Evolutionary conservation across 2,329 filamentous ascomycete species (phyloP).

Genomic region (Ampelomyces quisqualis): DNA sequence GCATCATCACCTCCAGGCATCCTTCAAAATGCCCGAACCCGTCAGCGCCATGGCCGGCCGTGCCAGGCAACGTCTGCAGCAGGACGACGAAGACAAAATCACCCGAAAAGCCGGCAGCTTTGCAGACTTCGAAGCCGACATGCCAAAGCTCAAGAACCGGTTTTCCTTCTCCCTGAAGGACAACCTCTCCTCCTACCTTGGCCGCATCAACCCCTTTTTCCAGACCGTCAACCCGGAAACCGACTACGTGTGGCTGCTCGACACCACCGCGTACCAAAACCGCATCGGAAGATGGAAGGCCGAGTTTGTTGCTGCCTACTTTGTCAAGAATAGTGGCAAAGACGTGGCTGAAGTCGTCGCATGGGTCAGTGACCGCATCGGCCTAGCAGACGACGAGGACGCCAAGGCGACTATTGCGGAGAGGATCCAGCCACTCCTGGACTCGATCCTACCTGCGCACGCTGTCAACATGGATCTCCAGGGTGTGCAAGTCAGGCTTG

Average conservation of each 20-base stretch:
- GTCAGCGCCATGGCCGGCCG: conserved; percentile 31
- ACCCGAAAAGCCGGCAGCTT: conserved; percentile 35
- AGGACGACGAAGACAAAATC: conserved; percentile 37
- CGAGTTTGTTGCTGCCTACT: conserved; percentile 81
- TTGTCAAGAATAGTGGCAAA: conserved; percentile 69
- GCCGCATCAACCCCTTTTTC: conserved; percentile 42
- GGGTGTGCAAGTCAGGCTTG: conserved; percentile 50
- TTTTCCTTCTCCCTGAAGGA: conserved; percentile 43
- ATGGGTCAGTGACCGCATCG: conserved; percentile 68
- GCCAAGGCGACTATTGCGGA: conserved; percentile 62
- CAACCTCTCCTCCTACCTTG: conserved; percentile 44
- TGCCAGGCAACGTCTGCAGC: conserved; percentile 32
- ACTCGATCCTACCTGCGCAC: conserved; percentile 70
- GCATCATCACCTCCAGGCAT: conserved; percentile 16
- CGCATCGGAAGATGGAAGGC: conserved; percentile 65
- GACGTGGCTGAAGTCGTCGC: conserved; percentile 68
- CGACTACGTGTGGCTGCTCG: conserved; percentile 83
- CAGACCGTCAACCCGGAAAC: conserved; percentile 56
- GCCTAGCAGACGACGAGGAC: conserved; percentile 55
- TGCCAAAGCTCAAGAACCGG: conserved; percentile 38
- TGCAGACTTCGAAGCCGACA: conserved; percentile 39
- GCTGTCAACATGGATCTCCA: conserved; percentile 66
- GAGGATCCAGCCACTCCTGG: conserved; percentile 74
- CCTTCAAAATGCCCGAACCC: conserved; percentile 34
- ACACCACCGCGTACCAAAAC: conserved; percentile 78